Evolutionary conservation across 768 basidiomycete genomes (phyloP).

Genomic region (Tulasnella sp.): DNA sequence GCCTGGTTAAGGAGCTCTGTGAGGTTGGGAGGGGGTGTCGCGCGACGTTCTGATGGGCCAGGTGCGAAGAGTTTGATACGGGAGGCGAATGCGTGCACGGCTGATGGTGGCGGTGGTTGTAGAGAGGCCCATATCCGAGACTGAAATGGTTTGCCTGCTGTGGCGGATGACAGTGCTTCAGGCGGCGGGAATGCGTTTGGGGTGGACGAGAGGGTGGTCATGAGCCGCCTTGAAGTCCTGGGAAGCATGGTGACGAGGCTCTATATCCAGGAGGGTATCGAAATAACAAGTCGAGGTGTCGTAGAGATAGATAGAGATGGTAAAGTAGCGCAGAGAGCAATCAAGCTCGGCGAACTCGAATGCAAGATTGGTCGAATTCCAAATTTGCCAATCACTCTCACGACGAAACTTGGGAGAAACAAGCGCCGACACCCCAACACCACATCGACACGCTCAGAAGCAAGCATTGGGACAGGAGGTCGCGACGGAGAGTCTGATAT

Average conservation of each 20-base stretch:
- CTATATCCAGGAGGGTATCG: too few species aligned
- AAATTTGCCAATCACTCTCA: background rate
- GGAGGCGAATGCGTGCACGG: slow-evolving; percentile 64
- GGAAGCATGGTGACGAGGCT: background rate
- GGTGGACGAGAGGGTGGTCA: slow-evolving; percentile 10
- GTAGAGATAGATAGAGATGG: background rate
- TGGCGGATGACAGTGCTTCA: slow-evolving; percentile 11
- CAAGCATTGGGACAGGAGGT: too few species aligned
- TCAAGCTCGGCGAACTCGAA: background rate
- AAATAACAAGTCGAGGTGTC: background rate
- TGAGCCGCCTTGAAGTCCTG: background rate
- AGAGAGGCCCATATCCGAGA: slow-evolving; percentile 44
- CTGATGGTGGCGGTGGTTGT: slow-evolving; percentile 60
- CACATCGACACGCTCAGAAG: too few species aligned
- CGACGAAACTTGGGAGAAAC: too few species aligned
- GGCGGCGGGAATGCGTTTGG: slow-evolving; percentile 15
- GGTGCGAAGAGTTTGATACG: slow-evolving; percentile 58
- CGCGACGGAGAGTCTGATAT: too few species aligned
- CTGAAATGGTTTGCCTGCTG: slow-evolving; percentile 15
- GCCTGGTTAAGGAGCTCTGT: slow-evolving; percentile 33
- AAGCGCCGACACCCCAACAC: too few species aligned
- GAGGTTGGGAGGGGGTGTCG: background rate
- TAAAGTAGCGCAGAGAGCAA: background rate
- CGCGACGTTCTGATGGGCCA: slow-evolving; percentile 2
- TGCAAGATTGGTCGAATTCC: background rate